Conservation (phyloP, 2,329 filamentous ascomycete genomes). For the Coleophoma eucalyptorum region DNA sequence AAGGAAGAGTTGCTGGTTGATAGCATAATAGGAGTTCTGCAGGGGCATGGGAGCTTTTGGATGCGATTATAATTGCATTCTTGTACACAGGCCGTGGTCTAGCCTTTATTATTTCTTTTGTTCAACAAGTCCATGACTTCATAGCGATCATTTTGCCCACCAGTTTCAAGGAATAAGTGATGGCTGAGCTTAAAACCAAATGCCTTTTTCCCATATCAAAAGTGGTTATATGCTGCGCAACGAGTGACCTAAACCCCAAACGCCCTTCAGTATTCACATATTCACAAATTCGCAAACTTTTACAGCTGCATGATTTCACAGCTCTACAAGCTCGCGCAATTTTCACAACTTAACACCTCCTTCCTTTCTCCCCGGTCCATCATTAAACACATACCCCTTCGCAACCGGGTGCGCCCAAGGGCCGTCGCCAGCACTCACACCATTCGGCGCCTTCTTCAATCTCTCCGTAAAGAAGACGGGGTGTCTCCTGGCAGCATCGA, state of each 20-base stretch:
- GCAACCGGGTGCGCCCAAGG: constrained; percentile 46
- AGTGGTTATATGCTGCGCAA: no score
- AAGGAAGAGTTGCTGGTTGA: background rate
- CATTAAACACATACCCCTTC: constrained; percentile 57
- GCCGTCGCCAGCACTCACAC: constrained; percentile 15
- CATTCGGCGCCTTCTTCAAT: constrained; percentile 51
- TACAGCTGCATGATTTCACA: no score
- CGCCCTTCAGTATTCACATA: no score
- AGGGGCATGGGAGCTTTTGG: background rate
- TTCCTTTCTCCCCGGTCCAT: constrained; percentile 28
- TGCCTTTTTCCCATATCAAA: no score
- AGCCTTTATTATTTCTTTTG: background rate
- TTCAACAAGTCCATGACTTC: background rate
- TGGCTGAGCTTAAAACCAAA: background rate
- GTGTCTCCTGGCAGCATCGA: constrained; percentile 56
- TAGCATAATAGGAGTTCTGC: constrained; percentile 6
- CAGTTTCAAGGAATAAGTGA: background rate
- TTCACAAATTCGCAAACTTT: no score
- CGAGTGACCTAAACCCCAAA: no score
- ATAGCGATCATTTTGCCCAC: background rate
- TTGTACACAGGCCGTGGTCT: background rate
- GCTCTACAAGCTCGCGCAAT: constrained; percentile 5
- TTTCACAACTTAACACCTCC: constrained; percentile 20
- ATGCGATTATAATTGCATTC: background rate
- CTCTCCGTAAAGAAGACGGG: constrained; percentile 73